Evolutionary conservation across 495 filamentous ascomycete genomes (phyloP), one percentile per base, ranked within the genome.

Genomic region (Glarea lozoyensis): DNA sequence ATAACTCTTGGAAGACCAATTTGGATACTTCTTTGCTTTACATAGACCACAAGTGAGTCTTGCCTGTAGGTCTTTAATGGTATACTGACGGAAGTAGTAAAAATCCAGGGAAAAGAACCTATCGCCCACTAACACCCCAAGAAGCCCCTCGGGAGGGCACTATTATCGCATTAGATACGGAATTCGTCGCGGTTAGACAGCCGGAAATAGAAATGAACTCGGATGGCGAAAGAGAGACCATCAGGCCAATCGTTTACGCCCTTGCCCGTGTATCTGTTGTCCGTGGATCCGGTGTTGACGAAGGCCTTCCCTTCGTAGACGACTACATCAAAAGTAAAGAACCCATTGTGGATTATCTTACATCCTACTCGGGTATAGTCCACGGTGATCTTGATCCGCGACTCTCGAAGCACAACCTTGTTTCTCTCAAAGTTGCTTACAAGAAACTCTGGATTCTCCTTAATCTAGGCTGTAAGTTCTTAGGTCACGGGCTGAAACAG

Each of bases 371-470:
- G 6, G 92, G 92, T 27, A 89, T 99, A 58, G 79, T 81, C 10
- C 68, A 80, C 1, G 83, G 80, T 0, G 92, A 99, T 57, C 69
- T 99, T 17, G 84, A 95, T 54, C 73, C 78, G 2, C 67, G 67
- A 22, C 75, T 70, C 6, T 85, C 85, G 12, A 58, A 59, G 37
- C 88, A 93, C 62, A 82, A 84, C 41, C 72, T 96, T 0, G 84
- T 97, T 6, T 71, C 82, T 9, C 70, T 96, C 21, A 99, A 97
- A 60, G 75, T 79, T 13, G 90, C 88, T 6, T 97, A 97, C 68
- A 99, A 97, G 58, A 94, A 94, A 56, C 78, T 99, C 21, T 99
- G 92, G 92, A 73, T 97, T 10, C 76, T 99, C 6, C 75, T 97
- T 7, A 97, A 99, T 57, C 72, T 96, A 1, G 92, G 93, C 21